A percentile compares a stretch with the other conserved stretches of the same genome.
Evolutionary conservation across 345 rosid genomes (phyloP).

Genomic region (Tarenaya hassleriana): DNA sequence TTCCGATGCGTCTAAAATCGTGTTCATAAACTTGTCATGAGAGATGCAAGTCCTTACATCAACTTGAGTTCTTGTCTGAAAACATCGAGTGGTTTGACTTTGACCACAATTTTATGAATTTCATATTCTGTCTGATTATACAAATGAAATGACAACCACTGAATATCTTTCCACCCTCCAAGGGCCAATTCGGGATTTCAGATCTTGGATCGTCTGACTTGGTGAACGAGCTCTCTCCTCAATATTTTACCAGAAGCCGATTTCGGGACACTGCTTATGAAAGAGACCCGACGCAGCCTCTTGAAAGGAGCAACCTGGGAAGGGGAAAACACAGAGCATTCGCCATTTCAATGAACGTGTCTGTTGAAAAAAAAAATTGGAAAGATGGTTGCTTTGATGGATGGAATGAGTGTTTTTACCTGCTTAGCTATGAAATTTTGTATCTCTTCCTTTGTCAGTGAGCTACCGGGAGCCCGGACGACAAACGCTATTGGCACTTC

Average conservation of each 20-base stretch:
- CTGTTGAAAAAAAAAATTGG: no score
- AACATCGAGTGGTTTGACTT: no score
- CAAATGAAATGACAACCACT: no score
- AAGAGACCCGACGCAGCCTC: conserved; percentile 59
- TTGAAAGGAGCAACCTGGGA: conserved; percentile 82
- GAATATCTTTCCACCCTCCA: conserved; percentile 1
- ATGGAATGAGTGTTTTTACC: conserved; percentile 43
- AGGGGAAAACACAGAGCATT: background rate
- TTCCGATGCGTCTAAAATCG: no score
- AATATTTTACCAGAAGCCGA: conserved; percentile 83
- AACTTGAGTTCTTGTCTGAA: no score
- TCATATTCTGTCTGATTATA: no score
- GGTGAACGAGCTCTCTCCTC: conserved; percentile 62
- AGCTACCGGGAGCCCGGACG: conserved; percentile 56
- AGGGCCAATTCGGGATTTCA: conserved; percentile 18
- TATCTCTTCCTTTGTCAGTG: conserved; percentile 58
- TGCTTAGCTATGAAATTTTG: conserved; percentile 66
- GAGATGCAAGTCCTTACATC: no score
- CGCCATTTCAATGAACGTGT: no score
- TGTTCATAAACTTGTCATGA: no score
- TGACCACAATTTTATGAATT: no score
- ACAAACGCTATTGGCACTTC: conserved; percentile 88
- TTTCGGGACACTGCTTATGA: conserved; percentile 58
- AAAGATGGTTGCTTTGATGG: background rate
- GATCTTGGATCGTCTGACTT: conserved; percentile 63